These are phyloP conservation scores for Colletotrichum sp. DNA, from an alignment of 2,329 filamentous ascomycete species.

Conservation along the genomic window DNA sequence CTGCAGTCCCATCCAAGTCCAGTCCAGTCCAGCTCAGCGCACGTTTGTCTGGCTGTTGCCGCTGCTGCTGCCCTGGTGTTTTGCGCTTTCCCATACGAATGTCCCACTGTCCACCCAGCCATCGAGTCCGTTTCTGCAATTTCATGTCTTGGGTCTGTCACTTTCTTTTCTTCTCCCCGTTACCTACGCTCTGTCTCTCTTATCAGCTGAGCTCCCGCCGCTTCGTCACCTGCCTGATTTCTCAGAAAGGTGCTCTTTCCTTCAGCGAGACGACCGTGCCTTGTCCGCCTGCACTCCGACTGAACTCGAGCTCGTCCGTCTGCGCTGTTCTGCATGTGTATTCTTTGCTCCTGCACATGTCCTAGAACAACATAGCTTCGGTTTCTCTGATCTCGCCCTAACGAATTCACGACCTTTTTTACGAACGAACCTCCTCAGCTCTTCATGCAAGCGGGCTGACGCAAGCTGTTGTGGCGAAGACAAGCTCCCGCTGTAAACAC, in stretches of 20 bases:
- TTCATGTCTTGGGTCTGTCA: background rate
- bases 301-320: background rate
- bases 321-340: background rate
- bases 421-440: background rate
- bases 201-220: constrained; percentile 7
- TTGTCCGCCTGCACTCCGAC: background rate
- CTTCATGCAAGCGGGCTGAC: constrained; percentile 7
- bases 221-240: background rate
- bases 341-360: background rate
- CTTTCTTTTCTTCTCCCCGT: background rate
- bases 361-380: background rate
- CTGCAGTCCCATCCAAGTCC: background rate
- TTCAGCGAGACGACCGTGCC: background rate
- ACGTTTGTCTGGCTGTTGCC: background rate
- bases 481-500: background rate
- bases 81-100: constrained; percentile 5
- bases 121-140: background rate
- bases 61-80: background rate
- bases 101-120: background rate
- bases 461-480: constrained; percentile 18
- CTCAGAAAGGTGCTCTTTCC: background rate
- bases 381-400: background rate
- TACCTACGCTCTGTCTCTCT: background rate
- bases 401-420: background rate
- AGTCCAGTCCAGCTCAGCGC: background rate